Evolutionary conservation across 2,329 filamentous ascomycete genomes (phyloP).

Genomic region (Sphaerostilbella broomeana): DNA sequence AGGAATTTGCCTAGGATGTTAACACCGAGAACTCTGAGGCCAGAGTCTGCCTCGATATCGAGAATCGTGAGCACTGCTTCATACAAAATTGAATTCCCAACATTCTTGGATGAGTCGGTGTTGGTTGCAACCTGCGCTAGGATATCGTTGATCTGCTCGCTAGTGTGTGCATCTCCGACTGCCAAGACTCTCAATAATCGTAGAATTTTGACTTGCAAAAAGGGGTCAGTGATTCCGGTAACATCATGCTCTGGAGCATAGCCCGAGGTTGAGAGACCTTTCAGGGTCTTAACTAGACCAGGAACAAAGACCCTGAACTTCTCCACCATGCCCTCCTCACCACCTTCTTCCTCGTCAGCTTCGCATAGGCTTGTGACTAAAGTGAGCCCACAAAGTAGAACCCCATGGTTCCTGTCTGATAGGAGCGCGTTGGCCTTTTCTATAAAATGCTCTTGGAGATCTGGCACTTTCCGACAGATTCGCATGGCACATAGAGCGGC

Average conservation of each 20-base stretch:
- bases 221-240: slow-evolving; percentile 94
- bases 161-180: slow-evolving; percentile 77
- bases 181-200: slow-evolving; percentile 79
- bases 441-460: slow-evolving; percentile 92
- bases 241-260: slow-evolving; percentile 98
- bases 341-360: slow-evolving; percentile 85
- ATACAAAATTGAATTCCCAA: slow-evolving; percentile 96
- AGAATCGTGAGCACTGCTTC: slow-evolving; percentile 95
- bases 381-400: slow-evolving; percentile 85
- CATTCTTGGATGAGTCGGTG: slow-evolving; percentile 96
- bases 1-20: slow-evolving; percentile 98
- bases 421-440: slow-evolving; percentile 87
- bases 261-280: slow-evolving; percentile 86
- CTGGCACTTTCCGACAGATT: slow-evolving; percentile 96
- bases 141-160: slow-evolving; percentile 98
- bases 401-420: slow-evolving; percentile 91
- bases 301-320: slow-evolving; percentile 85
- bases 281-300: slow-evolving; percentile 80
- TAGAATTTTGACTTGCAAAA: slow-evolving; percentile 94
- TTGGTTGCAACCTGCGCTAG: slow-evolving; percentile 96
- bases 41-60: slow-evolving; percentile 96
- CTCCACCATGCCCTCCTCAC: slow-evolving; percentile 83
- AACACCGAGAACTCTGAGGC: slow-evolving; percentile 86
- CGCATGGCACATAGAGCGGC: slow-evolving; percentile 98
- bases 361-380: slow-evolving; percentile 89